A percentile compares a stretch with the other conserved stretches of the same genome.
phyloP scores from a whole-genome alignment of 2,329 filamentous ascomycete species.

The Diplodia scrobiculata region DNA sequence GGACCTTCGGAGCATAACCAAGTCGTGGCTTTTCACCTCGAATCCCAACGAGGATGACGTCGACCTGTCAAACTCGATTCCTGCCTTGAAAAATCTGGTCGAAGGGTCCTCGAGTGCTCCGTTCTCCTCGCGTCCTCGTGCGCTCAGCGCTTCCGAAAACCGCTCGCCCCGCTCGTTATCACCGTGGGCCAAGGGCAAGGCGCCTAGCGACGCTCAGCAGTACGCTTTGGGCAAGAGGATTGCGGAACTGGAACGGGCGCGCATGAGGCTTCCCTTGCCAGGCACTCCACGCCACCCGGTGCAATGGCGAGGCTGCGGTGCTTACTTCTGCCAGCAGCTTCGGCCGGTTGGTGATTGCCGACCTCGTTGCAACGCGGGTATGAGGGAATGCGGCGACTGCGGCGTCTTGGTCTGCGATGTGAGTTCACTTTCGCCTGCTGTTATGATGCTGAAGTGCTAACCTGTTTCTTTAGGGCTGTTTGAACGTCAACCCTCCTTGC shows the following conservation, averaged over 20 bases:
- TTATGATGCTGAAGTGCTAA: not conserved
- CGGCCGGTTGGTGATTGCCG: conserved; percentile 45
- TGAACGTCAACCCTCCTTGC: conserved; percentile 39
- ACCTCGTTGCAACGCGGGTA: conserved; percentile 41
- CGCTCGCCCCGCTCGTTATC: conserved; percentile 39
- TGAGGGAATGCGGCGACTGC: conserved; percentile 47
- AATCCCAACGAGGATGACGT: conserved; percentile 12
- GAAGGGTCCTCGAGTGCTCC: conserved; percentile 31
- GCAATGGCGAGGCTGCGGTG: conserved; percentile 49
- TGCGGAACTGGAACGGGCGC: conserved; percentile 18
- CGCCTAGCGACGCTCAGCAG: conserved; percentile 33
- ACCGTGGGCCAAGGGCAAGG: conserved; percentile 37
- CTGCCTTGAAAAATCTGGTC: not conserved
- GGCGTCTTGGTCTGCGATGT: conserved; percentile 48
- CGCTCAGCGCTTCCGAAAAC: conserved; percentile 44
- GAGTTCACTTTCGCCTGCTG: conserved; percentile 32
- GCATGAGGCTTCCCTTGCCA: conserved; percentile 40
- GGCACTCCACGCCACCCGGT: conserved; percentile 47
- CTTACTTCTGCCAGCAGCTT: conserved; percentile 47
- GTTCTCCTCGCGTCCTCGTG: conserved; percentile 41
- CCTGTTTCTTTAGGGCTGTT: conserved; percentile 37
- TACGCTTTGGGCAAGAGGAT: conserved; percentile 17
- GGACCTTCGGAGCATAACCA: conserved; percentile 13
- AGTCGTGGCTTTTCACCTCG: conserved; percentile 4
- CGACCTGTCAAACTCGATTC: conserved; percentile 15